Evolutionary conservation across 1,139 yeast species (phyloP).

Genomic region (Entelexis paramagnoliae): DNA sequence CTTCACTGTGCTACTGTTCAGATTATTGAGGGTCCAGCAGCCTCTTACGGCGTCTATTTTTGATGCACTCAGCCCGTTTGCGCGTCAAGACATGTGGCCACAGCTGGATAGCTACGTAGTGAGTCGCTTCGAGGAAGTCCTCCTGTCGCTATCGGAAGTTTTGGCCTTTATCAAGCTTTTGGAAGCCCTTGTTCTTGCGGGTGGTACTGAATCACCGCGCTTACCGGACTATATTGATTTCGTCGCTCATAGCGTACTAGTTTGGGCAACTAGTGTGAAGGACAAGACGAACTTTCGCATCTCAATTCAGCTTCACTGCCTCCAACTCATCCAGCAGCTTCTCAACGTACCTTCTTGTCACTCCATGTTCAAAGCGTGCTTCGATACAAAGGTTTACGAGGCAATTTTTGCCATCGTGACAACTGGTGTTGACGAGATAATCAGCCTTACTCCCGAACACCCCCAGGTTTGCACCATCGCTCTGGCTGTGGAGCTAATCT

Average conservation of each 20-base stretch:
- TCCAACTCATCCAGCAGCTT: constrained; percentile 5
- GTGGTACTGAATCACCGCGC: not conserved
- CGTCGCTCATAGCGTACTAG: constrained; percentile 52
- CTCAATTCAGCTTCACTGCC: constrained; percentile 1
- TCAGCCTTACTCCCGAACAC: constrained; percentile 8
- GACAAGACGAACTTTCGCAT: not conserved
- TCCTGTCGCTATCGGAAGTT: constrained; percentile 35
- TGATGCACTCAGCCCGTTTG: constrained; percentile 43
- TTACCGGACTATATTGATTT: constrained; percentile 49
- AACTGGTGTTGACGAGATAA: constrained; percentile 14
- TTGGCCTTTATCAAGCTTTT: constrained; percentile 49
- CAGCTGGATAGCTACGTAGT: constrained; percentile 50
- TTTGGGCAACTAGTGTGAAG: constrained; percentile 13
- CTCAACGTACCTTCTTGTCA: not conserved
- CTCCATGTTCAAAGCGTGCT: constrained; percentile 6
- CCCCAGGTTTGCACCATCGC: constrained; percentile 11
- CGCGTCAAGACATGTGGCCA: constrained; percentile 44
- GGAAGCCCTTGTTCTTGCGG: constrained; percentile 10
- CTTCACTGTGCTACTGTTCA: constrained; percentile 32
- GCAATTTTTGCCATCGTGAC: constrained; percentile 12
- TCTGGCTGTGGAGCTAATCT: constrained; percentile 12
- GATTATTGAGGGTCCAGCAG: constrained; percentile 42
- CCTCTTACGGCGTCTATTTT: constrained; percentile 48
- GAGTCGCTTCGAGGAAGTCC: constrained; percentile 28
- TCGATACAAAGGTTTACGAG: constrained; percentile 12